A percentile compares a stretch with the other conserved stretches of the same genome.
phyloP scores from a whole-genome alignment of 164 flowering plant genomes.

The Magnolia changhungtana region DNA sequence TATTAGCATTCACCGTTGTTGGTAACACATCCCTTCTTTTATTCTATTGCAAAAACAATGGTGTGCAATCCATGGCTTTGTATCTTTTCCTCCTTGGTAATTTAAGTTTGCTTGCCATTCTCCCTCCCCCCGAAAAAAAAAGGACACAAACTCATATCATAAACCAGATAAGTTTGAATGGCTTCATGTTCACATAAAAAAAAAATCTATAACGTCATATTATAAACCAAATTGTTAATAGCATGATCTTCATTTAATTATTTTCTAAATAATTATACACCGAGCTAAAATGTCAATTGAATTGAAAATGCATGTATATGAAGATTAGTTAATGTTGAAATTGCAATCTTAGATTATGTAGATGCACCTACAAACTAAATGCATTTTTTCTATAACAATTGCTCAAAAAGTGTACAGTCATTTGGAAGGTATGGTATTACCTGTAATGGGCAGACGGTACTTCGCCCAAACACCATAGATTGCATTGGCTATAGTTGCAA shows the following conservation, averaged over 20 bases:
- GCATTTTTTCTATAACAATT: too few species aligned
- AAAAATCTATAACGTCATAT: not conserved
- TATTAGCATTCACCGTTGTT: too few species aligned
- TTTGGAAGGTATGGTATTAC: not conserved
- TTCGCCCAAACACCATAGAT: conserved; percentile 30
- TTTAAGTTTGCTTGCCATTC: too few species aligned
- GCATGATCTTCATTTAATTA: not conserved
- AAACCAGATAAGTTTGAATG: not conserved
- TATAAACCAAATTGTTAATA: not conserved
- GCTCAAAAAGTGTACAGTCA: not conserved
- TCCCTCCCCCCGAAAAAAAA: too few species aligned
- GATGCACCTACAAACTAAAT: not conserved
- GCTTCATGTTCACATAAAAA: not conserved
- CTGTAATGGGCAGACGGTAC: conserved; percentile 29
- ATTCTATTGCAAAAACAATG: too few species aligned
- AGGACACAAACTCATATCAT: not conserved
- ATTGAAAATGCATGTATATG: not conserved
- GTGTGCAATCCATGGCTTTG: too few species aligned
- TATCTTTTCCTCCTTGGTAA: too few species aligned
- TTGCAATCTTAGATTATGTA: not conserved
- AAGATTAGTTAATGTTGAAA: not conserved
- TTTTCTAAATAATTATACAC: not conserved
- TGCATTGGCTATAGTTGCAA: conserved; percentile 22
- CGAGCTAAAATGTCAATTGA: not conserved
- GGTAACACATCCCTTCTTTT: too few species aligned